phyloP scores from a whole-genome alignment of 306 rosid genomes.

The Citrullus amarus region DNA sequence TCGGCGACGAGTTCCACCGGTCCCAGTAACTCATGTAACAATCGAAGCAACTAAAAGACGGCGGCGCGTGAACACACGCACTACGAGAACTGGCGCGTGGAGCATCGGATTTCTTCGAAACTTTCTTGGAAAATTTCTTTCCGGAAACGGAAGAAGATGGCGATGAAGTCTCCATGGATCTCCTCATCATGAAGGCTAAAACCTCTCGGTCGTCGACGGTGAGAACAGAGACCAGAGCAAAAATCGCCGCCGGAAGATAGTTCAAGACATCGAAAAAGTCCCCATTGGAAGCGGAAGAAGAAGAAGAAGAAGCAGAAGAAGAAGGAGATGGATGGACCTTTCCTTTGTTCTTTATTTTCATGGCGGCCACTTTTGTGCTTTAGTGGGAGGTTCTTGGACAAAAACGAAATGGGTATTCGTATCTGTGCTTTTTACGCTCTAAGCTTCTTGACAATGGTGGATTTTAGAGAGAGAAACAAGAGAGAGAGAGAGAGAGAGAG shows the following conservation, averaged over 20 bases:
- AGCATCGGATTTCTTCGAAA: slow-evolving; percentile 11
- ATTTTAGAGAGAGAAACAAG: neutral
- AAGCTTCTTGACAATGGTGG: neutral
- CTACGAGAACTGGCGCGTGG: neutral
- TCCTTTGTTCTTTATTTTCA: slow-evolving; percentile 56
- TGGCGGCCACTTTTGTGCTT: neutral
- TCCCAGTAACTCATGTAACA: slow-evolving; percentile 55
- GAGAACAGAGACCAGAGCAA: slow-evolving; percentile 29
- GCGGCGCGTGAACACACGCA: slow-evolving; percentile 20
- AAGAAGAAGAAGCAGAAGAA: slow-evolving; percentile 7
- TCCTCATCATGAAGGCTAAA: slow-evolving; percentile 42
- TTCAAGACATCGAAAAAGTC: slow-evolving; percentile 27
- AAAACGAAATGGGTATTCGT: neutral
- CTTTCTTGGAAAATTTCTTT: slow-evolving; percentile 16
- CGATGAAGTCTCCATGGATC: slow-evolving; percentile 26
- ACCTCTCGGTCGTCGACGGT: slow-evolving; percentile 51
- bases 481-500: slow-evolving; percentile 6
- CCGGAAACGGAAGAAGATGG: slow-evolving; percentile 8
- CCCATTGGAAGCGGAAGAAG: slow-evolving; percentile 8
- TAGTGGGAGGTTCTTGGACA: neutral
- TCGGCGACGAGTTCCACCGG: slow-evolving; percentile 50
- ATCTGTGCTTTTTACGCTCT: neutral
- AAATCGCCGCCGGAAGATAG: slow-evolving; percentile 48
- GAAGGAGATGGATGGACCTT: slow-evolving; percentile 53
- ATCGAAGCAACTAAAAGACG: slow-evolving; percentile 40